Percentiles rank a stretch among this genome's conserved stretches.
These are phyloP conservation scores for Fabrea salina DNA, from an alignment of 169 alveolate species.

Conservation along the genomic window DNA sequence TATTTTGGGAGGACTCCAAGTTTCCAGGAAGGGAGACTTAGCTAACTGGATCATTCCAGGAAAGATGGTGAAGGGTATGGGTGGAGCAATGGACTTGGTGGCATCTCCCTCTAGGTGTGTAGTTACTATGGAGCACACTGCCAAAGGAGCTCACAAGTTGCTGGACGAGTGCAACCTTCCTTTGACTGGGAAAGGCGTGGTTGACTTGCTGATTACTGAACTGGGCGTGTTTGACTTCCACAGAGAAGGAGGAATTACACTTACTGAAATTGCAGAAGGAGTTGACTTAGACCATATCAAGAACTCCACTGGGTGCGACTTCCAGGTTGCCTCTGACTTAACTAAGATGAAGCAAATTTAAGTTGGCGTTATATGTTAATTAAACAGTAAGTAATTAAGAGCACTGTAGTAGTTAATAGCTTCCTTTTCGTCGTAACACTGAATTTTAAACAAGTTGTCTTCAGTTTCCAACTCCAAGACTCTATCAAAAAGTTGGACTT, in stretches of 20 bases:
- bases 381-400: no score
- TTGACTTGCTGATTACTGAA: conserved; percentile 52
- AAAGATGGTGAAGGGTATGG: conserved; percentile 76
- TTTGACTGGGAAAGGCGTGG: conserved; percentile 51
- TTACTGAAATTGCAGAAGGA: conserved; percentile 52
- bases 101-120: conserved; percentile 54
- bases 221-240: conserved; percentile 53
- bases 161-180: conserved; percentile 60
- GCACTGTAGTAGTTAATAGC: no score
- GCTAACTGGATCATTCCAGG: conserved; percentile 82
- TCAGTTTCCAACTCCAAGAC: no score
- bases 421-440: no score
- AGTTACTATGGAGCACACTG: conserved; percentile 67
- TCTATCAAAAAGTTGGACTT: no score
- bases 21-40: conserved; percentile 57
- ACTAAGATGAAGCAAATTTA: background rate
- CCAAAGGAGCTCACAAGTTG: conserved; percentile 61
- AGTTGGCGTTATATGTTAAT: no score
- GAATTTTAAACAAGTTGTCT: no score
- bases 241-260: conserved; percentile 39
- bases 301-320: conserved; percentile 43
- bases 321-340: background rate
- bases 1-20: conserved; percentile 68
- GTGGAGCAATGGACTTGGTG: conserved; percentile 81
- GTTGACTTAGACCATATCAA: conserved; percentile 46